phyloP scores from a whole-genome alignment of 345 rosid species.

The Hypericum androsaemum region DNA sequence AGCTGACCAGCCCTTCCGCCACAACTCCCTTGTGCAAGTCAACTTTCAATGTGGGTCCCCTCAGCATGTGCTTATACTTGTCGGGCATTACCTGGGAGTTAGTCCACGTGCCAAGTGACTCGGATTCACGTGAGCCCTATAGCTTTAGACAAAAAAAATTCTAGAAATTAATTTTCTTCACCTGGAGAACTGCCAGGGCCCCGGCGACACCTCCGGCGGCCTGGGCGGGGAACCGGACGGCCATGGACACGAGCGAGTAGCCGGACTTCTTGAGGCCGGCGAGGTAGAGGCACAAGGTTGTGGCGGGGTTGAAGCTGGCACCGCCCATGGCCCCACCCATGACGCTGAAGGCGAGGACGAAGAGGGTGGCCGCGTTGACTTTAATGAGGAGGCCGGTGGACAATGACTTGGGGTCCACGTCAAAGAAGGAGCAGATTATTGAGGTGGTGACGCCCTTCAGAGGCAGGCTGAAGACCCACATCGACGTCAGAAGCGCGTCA shows the following conservation, averaged over 20 bases:
- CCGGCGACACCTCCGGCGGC: neutral
- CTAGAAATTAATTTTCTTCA: neutral
- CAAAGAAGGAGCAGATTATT: neutral
- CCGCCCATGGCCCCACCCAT: constrained; percentile 18
- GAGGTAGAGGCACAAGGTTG: constrained; percentile 10
- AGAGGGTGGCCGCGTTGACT: constrained; percentile 12
- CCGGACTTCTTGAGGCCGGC: constrained; percentile 8
- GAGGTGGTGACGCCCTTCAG: constrained; percentile 12
- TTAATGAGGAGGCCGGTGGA: constrained; percentile 11
- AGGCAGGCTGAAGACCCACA: constrained; percentile 21
- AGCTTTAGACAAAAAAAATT: too few species aligned
- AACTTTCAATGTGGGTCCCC: neutral
- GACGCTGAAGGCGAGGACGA: constrained; percentile 16
- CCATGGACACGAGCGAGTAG: neutral
- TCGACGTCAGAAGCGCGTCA: constrained; percentile 11
- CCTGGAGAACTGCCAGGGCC: neutral
- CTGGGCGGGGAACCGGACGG: constrained; percentile 4
- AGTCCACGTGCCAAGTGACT: too few species aligned
- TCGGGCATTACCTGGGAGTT: neutral
- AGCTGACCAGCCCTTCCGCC: neutral
- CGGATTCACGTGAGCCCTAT: too few species aligned
- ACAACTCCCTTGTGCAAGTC: neutral
- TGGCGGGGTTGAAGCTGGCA: constrained; percentile 22
- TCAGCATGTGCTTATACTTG: neutral
- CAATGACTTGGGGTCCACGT: constrained; percentile 9